These are phyloP conservation scores for Paraconiothyrium brasiliense DNA, from an alignment of 2,329 filamentous ascomycete genomes.

Conservation along the genomic window DNA sequence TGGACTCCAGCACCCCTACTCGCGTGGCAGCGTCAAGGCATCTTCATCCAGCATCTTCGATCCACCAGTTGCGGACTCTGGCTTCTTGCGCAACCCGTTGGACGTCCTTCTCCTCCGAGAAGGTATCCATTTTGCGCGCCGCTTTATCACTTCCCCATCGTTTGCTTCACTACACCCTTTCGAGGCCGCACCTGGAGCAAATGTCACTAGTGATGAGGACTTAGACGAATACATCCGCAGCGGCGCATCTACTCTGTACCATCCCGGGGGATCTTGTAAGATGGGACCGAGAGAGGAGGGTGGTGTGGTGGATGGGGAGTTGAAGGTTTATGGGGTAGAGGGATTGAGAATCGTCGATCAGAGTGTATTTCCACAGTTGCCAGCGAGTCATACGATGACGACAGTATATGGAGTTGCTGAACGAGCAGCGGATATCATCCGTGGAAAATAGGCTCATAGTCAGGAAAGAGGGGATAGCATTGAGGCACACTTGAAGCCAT, in stretches of 20 bases:
- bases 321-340: conserved; percentile 32
- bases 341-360: conserved; percentile 7
- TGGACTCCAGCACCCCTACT: conserved; percentile 35
- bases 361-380: conserved; percentile 5
- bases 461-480: neutral
- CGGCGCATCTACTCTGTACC: conserved; percentile 29
- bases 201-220: conserved; percentile 30
- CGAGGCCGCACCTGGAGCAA: conserved; percentile 32
- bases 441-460: neutral
- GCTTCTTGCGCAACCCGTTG: conserved; percentile 36
- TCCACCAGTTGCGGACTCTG: conserved; percentile 33
- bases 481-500: neutral
- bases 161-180: conserved; percentile 31
- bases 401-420: conserved; percentile 1
- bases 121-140: conserved; percentile 31
- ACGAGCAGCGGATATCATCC: conserved; percentile 5
- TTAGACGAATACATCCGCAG: conserved; percentile 29
- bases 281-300: conserved; percentile 38
- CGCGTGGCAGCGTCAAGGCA: conserved; percentile 37
- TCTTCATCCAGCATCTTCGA: conserved; percentile 33
- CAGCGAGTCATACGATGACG: conserved; percentile 5
- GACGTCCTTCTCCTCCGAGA: conserved; percentile 34
- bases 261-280: conserved; percentile 38
- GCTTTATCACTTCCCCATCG: conserved; percentile 20
- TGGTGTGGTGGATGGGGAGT: conserved; percentile 36